Percentiles rank a stretch among this genome's conserved stretches.
phyloP scores from a whole-genome alignment of 805 yeast genomes.

The Teunomyces lycoperdinae region DNA sequence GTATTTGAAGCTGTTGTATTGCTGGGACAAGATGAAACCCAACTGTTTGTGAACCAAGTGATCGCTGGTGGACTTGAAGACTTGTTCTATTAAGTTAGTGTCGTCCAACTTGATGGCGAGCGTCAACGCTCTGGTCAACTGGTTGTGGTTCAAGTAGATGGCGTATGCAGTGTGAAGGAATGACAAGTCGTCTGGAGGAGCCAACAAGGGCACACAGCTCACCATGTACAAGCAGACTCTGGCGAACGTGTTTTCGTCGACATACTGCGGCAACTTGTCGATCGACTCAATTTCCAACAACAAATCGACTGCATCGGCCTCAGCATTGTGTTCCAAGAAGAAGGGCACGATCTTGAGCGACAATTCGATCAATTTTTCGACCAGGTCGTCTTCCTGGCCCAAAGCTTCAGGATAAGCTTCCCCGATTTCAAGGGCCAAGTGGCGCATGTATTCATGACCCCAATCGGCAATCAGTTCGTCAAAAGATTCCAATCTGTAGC shows the following conservation, averaged over 20 bases:
- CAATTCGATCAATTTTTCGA: slow-evolving; percentile 53
- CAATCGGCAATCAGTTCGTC: slow-evolving; percentile 69
- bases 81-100: slow-evolving; percentile 70
- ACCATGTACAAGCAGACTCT: slow-evolving; percentile 94
- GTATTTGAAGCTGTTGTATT: slow-evolving; percentile 72
- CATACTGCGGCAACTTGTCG: slow-evolving; percentile 76
- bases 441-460: slow-evolving; percentile 99
- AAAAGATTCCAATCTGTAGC: slow-evolving; percentile 66
- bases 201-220: slow-evolving; percentile 92
- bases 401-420: slow-evolving; percentile 63
- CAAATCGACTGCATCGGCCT: slow-evolving; percentile 96
- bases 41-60: slow-evolving; percentile 78
- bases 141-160: slow-evolving; percentile 74
- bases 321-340: slow-evolving; percentile 92
- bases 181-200: slow-evolving; percentile 89
- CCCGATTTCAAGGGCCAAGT: slow-evolving; percentile 92
- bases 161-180: slow-evolving; percentile 86
- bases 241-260: slow-evolving; percentile 77
- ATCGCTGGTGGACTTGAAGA: slow-evolving; percentile 79
- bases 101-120: slow-evolving; percentile 88
- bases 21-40: slow-evolving; percentile 84
- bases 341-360: slow-evolving; percentile 80
- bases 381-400: slow-evolving; percentile 34
- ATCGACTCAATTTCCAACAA: slow-evolving; percentile 85
- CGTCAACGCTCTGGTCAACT: slow-evolving; percentile 84